Base-by-base conservation (phyloP, 305 asterid species). In the Fraxinus velutina region DNA sequence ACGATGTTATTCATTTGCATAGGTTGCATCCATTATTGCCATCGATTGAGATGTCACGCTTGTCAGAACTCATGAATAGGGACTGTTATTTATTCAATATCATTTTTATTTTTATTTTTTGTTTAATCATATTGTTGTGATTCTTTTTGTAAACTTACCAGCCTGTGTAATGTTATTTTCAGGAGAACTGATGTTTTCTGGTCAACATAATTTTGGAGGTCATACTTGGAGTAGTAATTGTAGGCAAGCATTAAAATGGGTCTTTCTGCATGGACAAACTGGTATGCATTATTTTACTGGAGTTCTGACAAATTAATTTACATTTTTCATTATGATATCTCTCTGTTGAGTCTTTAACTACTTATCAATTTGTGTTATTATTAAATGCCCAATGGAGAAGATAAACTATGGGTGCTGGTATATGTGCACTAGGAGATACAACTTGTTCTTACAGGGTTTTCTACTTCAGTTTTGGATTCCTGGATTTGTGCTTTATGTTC, bases 221-320 rank as follows among this genome's bases (percentile, higher is more conserved):
- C 83, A 81, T 81, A 84, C 85, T 79, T 30, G 87, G 88, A 83
- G 85, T 80, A 84, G 85, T 68, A 81, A 75, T 81, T 81, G 78
- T 60, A 15, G 50, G 57, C 86, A 86, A 80, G 73, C 82, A 32
- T 84, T 89, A 85, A 89, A 57, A 50, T 92, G 97, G 96, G 79
- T 87, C 87, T 85, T 89, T 81, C 85, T 93, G 44, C 87, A 92
- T 80, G 97, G 92, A 52, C 94, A 86, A 74, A 95, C 93, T 81
- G 98, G 98, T 95, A 87, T 64, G 17, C 30, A 32, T 83, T 24
- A 36, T 57, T 64, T 78, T 77, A 24, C 71, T 79, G 1, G 37
- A 57, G 79, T 76, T 73, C 32, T 36, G 73, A 12, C 44, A 47
- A 79, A 24, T 74, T 22, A 36, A 44, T 47, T 71, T 24, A 47